Conservation (phyloP, 2,329 filamentous ascomycete species). For the Sporothrix dimorphospora region DNA sequence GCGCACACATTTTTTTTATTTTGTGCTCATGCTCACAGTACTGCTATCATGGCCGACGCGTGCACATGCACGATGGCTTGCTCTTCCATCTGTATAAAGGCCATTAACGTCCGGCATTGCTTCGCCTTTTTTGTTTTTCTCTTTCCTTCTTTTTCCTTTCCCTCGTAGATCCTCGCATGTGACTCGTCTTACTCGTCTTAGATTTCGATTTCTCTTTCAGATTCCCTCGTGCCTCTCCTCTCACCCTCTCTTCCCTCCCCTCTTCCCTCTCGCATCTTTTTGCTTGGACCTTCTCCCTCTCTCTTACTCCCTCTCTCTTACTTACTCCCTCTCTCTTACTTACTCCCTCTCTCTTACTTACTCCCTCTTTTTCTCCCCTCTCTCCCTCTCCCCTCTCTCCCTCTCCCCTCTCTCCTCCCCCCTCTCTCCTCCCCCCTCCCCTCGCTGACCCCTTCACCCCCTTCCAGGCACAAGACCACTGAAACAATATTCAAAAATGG, state of each 20-base stretch:
- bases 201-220: not conserved
- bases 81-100: slow-evolving; percentile 19
- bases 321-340: not conserved
- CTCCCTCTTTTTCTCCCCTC: not conserved
- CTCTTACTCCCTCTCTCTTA: not conserved
- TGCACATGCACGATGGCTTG: not conserved
- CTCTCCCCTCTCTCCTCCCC: not conserved
- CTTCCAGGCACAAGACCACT: not conserved
- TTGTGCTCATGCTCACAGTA: not conserved
- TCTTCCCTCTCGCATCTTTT: not conserved
- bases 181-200: not conserved
- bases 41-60: slow-evolving; percentile 17
- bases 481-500: slow-evolving; percentile 11
- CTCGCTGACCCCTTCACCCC: too few species aligned
- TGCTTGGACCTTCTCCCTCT: not conserved
- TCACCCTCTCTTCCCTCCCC: not conserved
- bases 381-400: not conserved
- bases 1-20: not conserved
- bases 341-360: not conserved
- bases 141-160: not conserved
- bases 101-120: not conserved
- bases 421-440: not conserved
- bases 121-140: not conserved
- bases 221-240: not conserved
- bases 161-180: not conserved